Base-by-base conservation (phyloP, 2,329 filamentous ascomycete genomes). In the Phyllosticta ampelicida region DNA sequence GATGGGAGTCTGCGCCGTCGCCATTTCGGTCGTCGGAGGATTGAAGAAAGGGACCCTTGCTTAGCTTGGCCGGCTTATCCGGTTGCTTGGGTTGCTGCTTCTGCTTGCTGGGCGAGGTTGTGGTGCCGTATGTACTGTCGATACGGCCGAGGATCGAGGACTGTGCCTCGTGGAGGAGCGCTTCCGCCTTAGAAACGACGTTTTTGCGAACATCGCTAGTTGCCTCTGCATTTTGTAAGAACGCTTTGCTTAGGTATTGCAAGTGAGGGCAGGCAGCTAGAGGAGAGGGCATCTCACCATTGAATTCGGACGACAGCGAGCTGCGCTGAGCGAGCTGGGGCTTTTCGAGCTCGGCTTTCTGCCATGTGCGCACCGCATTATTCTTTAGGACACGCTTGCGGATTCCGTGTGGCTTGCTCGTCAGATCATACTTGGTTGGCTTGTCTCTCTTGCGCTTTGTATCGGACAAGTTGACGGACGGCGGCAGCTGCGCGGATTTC, bases 301-400 rank as follows among this genome's bases (percentile, higher is more conserved):
- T 67, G 62, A 71, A 72, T 1, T 57, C 61, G 9, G 63, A 30
- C 28, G 63, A 65, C 8, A 72, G 61, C 2, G 67, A 64, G 55
- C 71, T 67, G 48, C 59, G 52, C 6, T 60, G 58, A 8, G 62
- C 55, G 56, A 62, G 19, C 29, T 57, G 1, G 36, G 51, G 18
- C 23, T 63, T 64, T 36, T 58, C 56, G 48, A 58, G 60, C 16
- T 54, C 62, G 23, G 48, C 62, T 13, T 58, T 51, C 56, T 58
- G 62, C 11, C 58, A 58, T 26, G 53, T 11, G 11, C 53, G 11
- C 8, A 54, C 59, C 10, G 36, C 36, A 3, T 20, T 48, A 18
- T n/a, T 13, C 16, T 36, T 28, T 16, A 48, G 10, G 3, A 13
- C 30, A 23, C 13, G 9, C 19, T 60, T 61, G 18, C 30, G 20